A percentile compares a stretch with the other conserved stretches of the same genome.
These are phyloP conservation scores for Wickerhamomyces ciferrii DNA, from an alignment of 805 yeast species.

Conservation along the genomic window DNA sequence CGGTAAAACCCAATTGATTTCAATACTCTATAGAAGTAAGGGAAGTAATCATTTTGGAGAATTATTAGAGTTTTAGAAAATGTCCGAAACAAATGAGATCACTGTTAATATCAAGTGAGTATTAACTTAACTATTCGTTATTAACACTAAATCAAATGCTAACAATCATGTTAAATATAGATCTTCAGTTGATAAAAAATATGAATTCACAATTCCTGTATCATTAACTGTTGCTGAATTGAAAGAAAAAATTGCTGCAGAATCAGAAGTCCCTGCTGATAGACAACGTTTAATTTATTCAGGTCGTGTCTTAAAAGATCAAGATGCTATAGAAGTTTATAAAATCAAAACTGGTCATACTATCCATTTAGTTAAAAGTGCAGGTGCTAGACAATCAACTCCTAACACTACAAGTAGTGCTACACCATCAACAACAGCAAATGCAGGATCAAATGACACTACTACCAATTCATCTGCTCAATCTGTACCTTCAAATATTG, in stretches of 20 bases:
- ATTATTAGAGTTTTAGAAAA: no score
- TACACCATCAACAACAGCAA: slow-evolving; percentile 19
- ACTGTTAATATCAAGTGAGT: slow-evolving; percentile 1
- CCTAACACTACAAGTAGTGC: slow-evolving; percentile 20
- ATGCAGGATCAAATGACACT: slow-evolving; percentile 16
- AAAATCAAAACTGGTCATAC: slow-evolving; percentile 85
- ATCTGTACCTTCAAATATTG: slow-evolving; percentile 66
- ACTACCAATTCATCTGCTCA: slow-evolving; percentile 6
- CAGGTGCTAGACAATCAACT: slow-evolving; percentile 37
- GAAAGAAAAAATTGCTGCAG: slow-evolving; percentile 57
- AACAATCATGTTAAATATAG: slow-evolving; percentile 5
- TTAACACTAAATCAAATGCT: neutral
- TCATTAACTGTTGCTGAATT: slow-evolving; percentile 58
- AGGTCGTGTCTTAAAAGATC: slow-evolving; percentile 88
- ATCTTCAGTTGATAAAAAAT: slow-evolving; percentile 71
- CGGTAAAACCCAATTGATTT: no score
- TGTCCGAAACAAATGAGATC: slow-evolving; percentile 1
- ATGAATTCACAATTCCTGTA: slow-evolving; percentile 53
- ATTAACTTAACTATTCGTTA: neutral
- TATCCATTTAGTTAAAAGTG: slow-evolving; percentile 84
- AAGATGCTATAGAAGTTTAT: slow-evolving; percentile 67
- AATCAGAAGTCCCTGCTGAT: slow-evolving; percentile 64
- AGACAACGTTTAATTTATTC: slow-evolving; percentile 88
- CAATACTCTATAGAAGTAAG: no score
- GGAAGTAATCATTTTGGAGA: no score